A percentile compares a stretch with the other conserved stretches of the same genome.
phyloP scores from a whole-genome alignment of 352 stramenopile species.

The Phytopythium ostracodes region DNA sequence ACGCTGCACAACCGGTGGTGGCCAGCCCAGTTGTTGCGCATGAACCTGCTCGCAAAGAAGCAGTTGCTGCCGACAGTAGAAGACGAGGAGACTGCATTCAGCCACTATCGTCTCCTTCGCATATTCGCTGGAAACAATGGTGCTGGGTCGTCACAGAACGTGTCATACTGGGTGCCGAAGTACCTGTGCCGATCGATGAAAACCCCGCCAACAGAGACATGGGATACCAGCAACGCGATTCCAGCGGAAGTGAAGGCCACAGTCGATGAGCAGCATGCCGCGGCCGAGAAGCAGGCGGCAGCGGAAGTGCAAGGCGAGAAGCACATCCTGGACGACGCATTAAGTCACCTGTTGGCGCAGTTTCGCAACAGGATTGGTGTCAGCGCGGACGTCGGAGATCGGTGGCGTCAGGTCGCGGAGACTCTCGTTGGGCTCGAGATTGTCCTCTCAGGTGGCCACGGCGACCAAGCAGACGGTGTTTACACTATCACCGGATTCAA shows the following conservation, averaged over 20 bases:
- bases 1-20: conserved; percentile 63
- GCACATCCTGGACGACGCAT: not conserved
- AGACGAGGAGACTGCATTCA: conserved; percentile 26
- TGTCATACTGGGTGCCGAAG: conserved; percentile 75
- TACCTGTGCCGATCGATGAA: conserved; percentile 55
- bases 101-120: conserved; percentile 54
- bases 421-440: conserved; percentile 4
- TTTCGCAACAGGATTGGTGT: not conserved
- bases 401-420: not conserved
- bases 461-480: not conserved
- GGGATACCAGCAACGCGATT: not conserved
- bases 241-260: not conserved
- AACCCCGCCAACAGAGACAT: not conserved
- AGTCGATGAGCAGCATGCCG: not conserved
- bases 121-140: conserved; percentile 37
- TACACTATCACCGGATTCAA: not conserved
- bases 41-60: conserved; percentile 57
- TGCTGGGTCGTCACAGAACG: conserved; percentile 32
- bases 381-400: not conserved
- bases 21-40: conserved; percentile 62
- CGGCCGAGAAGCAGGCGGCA: not conserved
- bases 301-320: not conserved
- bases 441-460: not conserved
- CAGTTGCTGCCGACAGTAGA: conserved; percentile 34
- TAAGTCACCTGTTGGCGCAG: not conserved